phyloP scores from a whole-genome alignment of 2,329 filamentous ascomycete species.

The Exophiala mesophila region DNA sequence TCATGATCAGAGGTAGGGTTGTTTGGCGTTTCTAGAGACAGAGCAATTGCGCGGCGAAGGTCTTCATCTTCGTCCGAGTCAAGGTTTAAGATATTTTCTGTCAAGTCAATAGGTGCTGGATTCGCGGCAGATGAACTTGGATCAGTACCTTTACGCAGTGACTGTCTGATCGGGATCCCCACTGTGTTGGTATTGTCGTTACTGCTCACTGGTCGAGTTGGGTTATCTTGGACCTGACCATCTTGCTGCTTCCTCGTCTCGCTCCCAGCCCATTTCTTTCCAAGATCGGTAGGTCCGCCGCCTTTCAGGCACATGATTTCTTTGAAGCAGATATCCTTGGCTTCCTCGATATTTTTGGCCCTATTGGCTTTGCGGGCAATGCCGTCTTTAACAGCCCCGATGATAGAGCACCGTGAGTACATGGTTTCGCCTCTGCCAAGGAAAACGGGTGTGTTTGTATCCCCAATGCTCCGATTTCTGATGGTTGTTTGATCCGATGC shows the following conservation, averaged over 20 bases:
- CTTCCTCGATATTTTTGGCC: background rate
- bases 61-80: constrained; percentile 31
- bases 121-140: background rate
- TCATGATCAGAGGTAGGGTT: too few relatives aligned
- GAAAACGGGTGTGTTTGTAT: too few relatives aligned
- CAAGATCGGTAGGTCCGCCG: background rate
- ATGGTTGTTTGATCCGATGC: too few relatives aligned
- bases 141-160: background rate
- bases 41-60: constrained; percentile 29
- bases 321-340: background rate
- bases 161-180: background rate
- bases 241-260: background rate
- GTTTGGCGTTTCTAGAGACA: constrained; percentile 30
- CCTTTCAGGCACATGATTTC: background rate
- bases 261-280: background rate
- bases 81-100: background rate
- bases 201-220: background rate
- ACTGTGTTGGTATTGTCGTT: background rate
- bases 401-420: background rate
- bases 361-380: background rate
- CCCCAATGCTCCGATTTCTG: too few relatives aligned
- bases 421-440: background rate
- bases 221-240: background rate
- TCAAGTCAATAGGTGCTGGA: background rate
- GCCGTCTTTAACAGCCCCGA: background rate